phyloP scores from a whole-genome alignment of 495 filamentous ascomycete species.

The Barbatosphaeria neglecta region DNA sequence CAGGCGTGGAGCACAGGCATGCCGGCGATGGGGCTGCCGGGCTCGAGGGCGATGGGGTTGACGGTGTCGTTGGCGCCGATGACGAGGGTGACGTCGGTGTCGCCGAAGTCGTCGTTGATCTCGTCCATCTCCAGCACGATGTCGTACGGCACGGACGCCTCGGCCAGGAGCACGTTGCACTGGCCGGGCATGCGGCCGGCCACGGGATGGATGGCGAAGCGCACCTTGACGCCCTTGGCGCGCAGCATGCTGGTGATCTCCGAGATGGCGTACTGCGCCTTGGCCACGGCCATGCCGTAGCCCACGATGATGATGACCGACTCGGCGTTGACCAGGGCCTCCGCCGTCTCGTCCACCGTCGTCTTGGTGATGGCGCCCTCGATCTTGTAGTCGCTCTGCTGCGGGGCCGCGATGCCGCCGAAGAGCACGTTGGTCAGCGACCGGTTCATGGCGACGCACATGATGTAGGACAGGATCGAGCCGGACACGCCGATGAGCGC shows the following conservation, averaged over 20 bases:
- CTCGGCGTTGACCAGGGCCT: slow-evolving; percentile 56
- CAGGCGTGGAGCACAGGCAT: slow-evolving; percentile 81
- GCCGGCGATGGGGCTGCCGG: slow-evolving; percentile 65
- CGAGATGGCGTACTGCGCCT: slow-evolving; percentile 74
- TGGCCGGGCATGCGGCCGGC: slow-evolving; percentile 80
- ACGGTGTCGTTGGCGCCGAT: slow-evolving; percentile 83
- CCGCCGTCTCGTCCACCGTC: slow-evolving; percentile 62
- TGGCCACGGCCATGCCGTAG: slow-evolving; percentile 81
- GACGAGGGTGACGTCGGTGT: slow-evolving; percentile 73
- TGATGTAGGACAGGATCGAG: slow-evolving; percentile 70
- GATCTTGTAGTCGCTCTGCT: slow-evolving; percentile 53
- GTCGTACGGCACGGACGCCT: slow-evolving; percentile 73
- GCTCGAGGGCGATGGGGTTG: slow-evolving; percentile 71
- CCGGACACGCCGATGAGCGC: slow-evolving; percentile 72
- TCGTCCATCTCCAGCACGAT: slow-evolving; percentile 84
- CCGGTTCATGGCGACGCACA: slow-evolving; percentile 77
- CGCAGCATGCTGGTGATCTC: slow-evolving; percentile 64
- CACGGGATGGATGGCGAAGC: slow-evolving; percentile 79
- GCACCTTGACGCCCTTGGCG: slow-evolving; percentile 57
- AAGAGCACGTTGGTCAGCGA: slow-evolving; percentile 72
- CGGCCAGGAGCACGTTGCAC: slow-evolving; percentile 73
- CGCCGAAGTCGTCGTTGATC: slow-evolving; percentile 76
- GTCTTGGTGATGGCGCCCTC: slow-evolving; percentile 62
- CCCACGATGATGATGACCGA: slow-evolving; percentile 74
- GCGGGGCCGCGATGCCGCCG: slow-evolving; percentile 55